These are phyloP conservation scores for Pseudogymnoascus sp. DNA, from an alignment of 2,329 filamentous ascomycete species.

Conservation along the genomic window DNA sequence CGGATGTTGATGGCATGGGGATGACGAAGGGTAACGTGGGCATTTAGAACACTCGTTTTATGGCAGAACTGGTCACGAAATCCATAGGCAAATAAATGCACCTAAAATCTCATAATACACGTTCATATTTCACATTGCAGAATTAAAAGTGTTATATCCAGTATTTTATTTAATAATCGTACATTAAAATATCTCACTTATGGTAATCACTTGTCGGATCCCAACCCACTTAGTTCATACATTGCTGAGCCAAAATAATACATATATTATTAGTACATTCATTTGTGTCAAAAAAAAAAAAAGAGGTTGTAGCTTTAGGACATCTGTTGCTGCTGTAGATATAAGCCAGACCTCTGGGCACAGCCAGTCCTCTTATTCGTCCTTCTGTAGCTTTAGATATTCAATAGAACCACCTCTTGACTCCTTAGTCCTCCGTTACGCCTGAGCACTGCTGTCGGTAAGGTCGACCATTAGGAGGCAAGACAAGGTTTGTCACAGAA, in stretches of 20 bases:
- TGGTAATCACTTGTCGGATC: neutral
- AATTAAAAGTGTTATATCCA: neutral
- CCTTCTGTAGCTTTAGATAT: too few species aligned
- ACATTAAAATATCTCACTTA: neutral
- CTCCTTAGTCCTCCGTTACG: neutral
- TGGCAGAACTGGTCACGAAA: neutral
- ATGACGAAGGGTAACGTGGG: neutral
- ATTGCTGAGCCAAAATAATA: too few species aligned
- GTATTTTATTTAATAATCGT: neutral
- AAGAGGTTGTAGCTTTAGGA: too few species aligned
- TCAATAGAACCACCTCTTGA: too few species aligned
- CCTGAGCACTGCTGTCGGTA: neutral
- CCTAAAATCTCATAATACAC: slow-evolving; percentile 3
- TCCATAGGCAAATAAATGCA: slow-evolving; percentile 8
- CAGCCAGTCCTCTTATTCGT: too few species aligned
- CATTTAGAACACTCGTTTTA: neutral
- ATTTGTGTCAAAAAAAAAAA: too few species aligned
- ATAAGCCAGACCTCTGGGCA: too few species aligned
- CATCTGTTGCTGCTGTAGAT: too few species aligned
- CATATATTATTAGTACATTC: too few species aligned
- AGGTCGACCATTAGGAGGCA: neutral
- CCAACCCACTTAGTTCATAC: neutral
- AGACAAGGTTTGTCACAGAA: neutral
- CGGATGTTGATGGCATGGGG: slow-evolving; percentile 2
- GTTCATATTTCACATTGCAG: neutral